Percentiles rank a stretch among this genome's conserved stretches.
Conservation (phyloP, 352 stramenopile species). For the Globisporangium irregulare region DNA sequence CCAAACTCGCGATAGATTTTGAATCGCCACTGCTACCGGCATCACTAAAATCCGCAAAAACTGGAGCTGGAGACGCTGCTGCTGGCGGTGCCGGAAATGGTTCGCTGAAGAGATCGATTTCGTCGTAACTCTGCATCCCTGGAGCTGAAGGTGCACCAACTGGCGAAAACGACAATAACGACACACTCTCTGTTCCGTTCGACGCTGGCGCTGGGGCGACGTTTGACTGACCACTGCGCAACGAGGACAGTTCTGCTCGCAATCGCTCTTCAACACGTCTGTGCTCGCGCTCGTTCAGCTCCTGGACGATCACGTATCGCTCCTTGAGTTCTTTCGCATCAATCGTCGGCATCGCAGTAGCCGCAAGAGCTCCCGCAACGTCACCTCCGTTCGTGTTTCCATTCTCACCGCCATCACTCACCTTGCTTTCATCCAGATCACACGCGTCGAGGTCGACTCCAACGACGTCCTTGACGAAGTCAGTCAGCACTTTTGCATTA, state of each 20-base stretch:
- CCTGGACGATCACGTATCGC: conserved; percentile 43
- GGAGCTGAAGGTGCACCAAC: conserved; percentile 10
- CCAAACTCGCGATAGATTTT: conserved; percentile 10
- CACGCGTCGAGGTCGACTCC: conserved; percentile 67
- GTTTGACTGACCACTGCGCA: conserved; percentile 20
- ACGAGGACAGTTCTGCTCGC: conserved; percentile 13
- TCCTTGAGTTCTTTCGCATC: conserved; percentile 43
- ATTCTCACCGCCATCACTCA: conserved; percentile 3
- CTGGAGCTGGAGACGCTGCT: background rate
- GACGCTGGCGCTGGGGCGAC: background rate
- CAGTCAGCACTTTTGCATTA: conserved; percentile 41
- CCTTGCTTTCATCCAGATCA: conserved; percentile 22
- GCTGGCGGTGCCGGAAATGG: background rate
- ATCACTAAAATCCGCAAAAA: background rate
- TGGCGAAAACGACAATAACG: conserved; percentile 47
- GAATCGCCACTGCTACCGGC: background rate
- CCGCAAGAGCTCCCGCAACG: background rate
- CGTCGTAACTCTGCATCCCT: conserved; percentile 36
- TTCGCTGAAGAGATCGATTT: conserved; percentile 53
- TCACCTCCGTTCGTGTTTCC: conserved; percentile 11
- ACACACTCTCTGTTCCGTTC: conserved; percentile 21
- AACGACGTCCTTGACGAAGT: conserved; percentile 65
- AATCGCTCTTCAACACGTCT: conserved; percentile 15
- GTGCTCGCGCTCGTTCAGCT: conserved; percentile 42
- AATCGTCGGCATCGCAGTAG: conserved; percentile 27